Base-by-base conservation (phyloP, 345 rosid species). In the Aquilaria sinensis region DNA sequence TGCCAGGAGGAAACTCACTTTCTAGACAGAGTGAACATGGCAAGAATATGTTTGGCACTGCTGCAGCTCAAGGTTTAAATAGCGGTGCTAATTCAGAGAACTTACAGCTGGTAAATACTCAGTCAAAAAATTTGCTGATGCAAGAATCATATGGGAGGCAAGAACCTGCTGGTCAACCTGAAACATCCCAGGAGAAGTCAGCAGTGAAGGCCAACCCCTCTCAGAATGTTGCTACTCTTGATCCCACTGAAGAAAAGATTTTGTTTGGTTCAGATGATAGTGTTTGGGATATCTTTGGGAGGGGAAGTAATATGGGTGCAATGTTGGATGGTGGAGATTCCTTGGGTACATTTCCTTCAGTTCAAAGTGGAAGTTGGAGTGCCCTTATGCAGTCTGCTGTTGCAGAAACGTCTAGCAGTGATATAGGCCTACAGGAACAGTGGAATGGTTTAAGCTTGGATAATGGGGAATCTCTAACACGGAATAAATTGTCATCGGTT, bases 341-440 rank as follows among this genome's bases (percentile, higher is more conserved):
- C 58, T 60, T 59, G 30, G 78, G 86, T 71, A 70, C 86, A 62
- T 69, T 79, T 69, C 80, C 96, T 66, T 90, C 96, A 33, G 29
- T 88, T 70, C 96, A 86, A 66, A 86, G 92, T 80, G 99, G 99
- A 72, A 85, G 96, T 67, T 94, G 97, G 99, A 90, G 99, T 81
- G 97, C 99, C 62, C 99, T 94, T 64, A 94, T 94, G 99, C 97
- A 85, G 68, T 90, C 99, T 69, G 99, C 97, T 70, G 88, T 94
- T 29, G 96, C 93, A 57, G 99, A 94, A 83, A 77, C 96, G 66
- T 81, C 93, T 50, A 80, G 74, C 47, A 77, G 71, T 58, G 87
- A 85, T 53, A 61, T 70, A 15, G 83, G 79, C 53, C n/a, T 49
- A 56, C 85, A 82, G 56, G 95, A 83, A 68, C 87, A 83, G 70